Conservation (phyloP, 2,329 filamentous ascomycete genomes). For the Pseudocercospora macadamiae region DNA sequence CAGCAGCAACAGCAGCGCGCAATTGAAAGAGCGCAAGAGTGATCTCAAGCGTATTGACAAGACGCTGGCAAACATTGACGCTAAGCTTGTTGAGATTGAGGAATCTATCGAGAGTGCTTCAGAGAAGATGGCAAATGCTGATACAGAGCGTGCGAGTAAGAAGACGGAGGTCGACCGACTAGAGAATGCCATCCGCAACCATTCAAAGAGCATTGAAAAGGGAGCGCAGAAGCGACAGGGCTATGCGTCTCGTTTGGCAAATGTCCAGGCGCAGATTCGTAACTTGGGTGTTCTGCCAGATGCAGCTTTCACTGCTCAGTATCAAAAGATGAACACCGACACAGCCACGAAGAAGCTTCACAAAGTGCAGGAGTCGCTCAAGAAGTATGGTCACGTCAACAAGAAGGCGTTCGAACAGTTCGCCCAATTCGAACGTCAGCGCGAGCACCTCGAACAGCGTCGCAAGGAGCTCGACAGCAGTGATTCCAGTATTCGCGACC, state of each 20-base stretch:
- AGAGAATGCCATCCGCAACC: conserved; percentile 75
- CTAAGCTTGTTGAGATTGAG: conserved; percentile 75
- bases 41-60: conserved; percentile 79
- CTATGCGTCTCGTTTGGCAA: conserved; percentile 73
- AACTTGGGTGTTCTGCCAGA: conserved; percentile 92
- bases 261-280: conserved; percentile 85
- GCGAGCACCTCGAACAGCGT: conserved; percentile 81
- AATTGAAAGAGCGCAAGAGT: conserved; percentile 75
- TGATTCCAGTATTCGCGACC: conserved; percentile 83
- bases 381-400: conserved; percentile 98
- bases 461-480: conserved; percentile 85
- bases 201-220: conserved; percentile 90
- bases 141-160: conserved; percentile 63
- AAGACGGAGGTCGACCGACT: conserved; percentile 76
- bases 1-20: conserved; percentile 60
- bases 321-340: conserved; percentile 78
- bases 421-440: conserved; percentile 91
- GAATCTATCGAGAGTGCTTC: conserved; percentile 65
- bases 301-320: conserved; percentile 83
- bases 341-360: conserved; percentile 69
- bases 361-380: conserved; percentile 88
- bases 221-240: conserved; percentile 85
- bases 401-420: conserved; percentile 99
- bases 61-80: conserved; percentile 66
- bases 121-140: conserved; percentile 59